Conservation (phyloP, 75 land plant genomes). For the Cryptomeria japonica region DNA sequence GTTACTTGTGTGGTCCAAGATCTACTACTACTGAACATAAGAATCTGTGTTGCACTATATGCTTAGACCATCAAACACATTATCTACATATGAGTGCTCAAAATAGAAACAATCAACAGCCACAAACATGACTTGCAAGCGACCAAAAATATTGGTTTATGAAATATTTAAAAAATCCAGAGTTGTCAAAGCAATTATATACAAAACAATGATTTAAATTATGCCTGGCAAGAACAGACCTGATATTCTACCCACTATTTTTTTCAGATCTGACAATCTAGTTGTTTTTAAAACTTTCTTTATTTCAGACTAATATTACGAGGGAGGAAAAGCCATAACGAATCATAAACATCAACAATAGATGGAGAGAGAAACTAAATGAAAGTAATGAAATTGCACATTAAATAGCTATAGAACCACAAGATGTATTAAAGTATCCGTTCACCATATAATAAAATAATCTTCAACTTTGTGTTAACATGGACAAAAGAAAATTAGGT, state of each 20-base stretch:
- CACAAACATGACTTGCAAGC: neutral
- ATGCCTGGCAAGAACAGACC: neutral
- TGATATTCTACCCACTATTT: neutral
- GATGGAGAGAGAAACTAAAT: conserved; percentile 2
- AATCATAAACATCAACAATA: neutral
- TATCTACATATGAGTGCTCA: neutral
- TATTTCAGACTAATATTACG: neutral
- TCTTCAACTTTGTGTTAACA: neutral
- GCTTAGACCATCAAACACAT: neutral
- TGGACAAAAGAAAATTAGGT: neutral
- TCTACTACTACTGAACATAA: neutral
- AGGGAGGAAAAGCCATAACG: neutral
- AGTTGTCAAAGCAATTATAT: neutral
- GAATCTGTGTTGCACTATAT: neutral
- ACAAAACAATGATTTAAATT: neutral
- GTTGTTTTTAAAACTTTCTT: neutral
- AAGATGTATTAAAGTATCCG: neutral
- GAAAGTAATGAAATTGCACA: neutral
- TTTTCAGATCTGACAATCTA: neutral
- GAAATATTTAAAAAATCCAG: neutral
- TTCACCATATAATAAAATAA: neutral
- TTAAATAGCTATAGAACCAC: neutral
- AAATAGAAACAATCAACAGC: neutral
- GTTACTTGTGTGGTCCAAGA: neutral
- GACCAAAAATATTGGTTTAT: neutral